Percentiles rank a stretch among this genome's conserved stretches.
These are phyloP conservation scores for Crassisporium funariophilum DNA, from an alignment of 768 basidiomycete species.

Conservation along the genomic window DNA sequence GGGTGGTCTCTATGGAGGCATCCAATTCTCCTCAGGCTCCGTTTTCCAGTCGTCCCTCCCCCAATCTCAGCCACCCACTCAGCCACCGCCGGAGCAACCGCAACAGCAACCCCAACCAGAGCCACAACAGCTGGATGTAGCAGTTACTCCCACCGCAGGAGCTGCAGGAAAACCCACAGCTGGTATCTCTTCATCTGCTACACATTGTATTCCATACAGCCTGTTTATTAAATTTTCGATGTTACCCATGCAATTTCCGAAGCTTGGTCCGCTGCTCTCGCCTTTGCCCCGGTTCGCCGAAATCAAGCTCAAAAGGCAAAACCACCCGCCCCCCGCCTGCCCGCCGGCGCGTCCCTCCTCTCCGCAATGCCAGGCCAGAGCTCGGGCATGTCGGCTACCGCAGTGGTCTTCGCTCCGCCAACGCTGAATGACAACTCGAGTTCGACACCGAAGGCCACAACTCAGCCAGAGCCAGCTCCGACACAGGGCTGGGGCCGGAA, in stretches of 20 bases:
- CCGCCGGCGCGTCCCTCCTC: slow-evolving; percentile 65
- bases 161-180: slow-evolving; percentile 50
- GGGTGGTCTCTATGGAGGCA: slow-evolving; percentile 85
- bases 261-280: slow-evolving; percentile 91
- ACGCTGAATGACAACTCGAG: slow-evolving; percentile 47
- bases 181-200: slow-evolving; percentile 59
- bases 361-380: slow-evolving; percentile 31
- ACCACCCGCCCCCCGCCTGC: slow-evolving; percentile 49
- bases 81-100: slow-evolving; percentile 19
- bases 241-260: slow-evolving; percentile 30
- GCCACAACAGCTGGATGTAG: slow-evolving; percentile 23
- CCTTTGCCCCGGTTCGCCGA: slow-evolving; percentile 83
- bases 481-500: slow-evolving; percentile 83
- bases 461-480: slow-evolving; percentile 26
- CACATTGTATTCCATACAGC: slow-evolving; percentile 48
- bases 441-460: slow-evolving; percentile 22
- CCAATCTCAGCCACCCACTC: slow-evolving; percentile 17
- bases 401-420: slow-evolving; percentile 73
- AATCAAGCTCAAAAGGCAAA: slow-evolving; percentile 61
- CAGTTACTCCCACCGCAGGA: slow-evolving; percentile 26
- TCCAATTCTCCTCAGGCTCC: slow-evolving; percentile 77
- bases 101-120: slow-evolving; percentile 23
- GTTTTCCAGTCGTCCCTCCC: slow-evolving; percentile 44
- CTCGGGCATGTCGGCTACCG: slow-evolving; percentile 49
- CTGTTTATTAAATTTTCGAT: slow-evolving; percentile 59